Evolutionary conservation across 1,284 basidiomycete genomes (phyloP), one percentile per base, ranked within the genome.

Genomic region (Agaricales sp.): DNA sequence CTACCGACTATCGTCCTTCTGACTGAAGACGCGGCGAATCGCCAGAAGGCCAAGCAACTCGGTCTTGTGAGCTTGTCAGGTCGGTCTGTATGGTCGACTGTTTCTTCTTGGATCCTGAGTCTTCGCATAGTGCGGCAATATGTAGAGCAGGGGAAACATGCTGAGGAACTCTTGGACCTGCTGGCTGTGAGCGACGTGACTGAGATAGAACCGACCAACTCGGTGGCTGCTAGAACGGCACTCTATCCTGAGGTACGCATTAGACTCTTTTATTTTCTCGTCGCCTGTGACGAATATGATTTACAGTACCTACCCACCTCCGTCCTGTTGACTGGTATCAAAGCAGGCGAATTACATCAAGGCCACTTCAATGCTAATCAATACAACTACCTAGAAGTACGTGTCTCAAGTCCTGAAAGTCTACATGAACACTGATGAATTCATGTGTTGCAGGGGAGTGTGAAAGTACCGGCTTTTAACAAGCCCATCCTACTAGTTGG

Each of bases 311-410:
- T 97, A 8, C 75, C 92, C 0, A 73, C 78, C 23, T 74, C 83
- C 1, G 80, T 78, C 0, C 67, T 98, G 16, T 65, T 81, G 22
- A 90, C 92, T 4, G 95, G 92, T 1, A 73, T 98, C 49, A 94
- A 92, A 63, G 78, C 80, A 6, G 91, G 91, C 0, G 73, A 86
- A 46, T 77, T 94, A 8, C 77, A 92, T 57, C 89, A 95, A 65
- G 96, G 96, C 0, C 85, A 93, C 62, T 99, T 97, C 70, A 94
- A 91, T 60, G 91, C 94, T 3, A 97, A 91, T 59, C 82, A 86
- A 53, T 99, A 92, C 71, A 99, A 99, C 64, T 99, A 95, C 60
- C 74, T 98, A 4, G 93, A 97, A 74, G 87, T 86, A 47, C 47
- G 70, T 56, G n/a, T 24, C 11, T 39, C 43, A 30, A 25, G 51